A percentile compares a stretch with the other conserved stretches of the same genome.
phyloP scores from a whole-genome alignment of 345 rosid genomes.

The thale cress (Arabidopsis thaliana) region TAIR10.1 NC_003074.8:2235501-2236000 shows the following conservation, averaged over 20 bases:
- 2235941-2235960: conserved; percentile 49
- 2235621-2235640: conserved; percentile 15
- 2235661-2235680: conserved; percentile 75
- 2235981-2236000: not conserved
- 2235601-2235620: conserved; percentile 24
- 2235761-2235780: conserved; percentile 74
- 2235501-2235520: conserved; percentile 47
- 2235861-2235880: conserved; percentile 40
- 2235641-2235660: conserved; percentile 47
- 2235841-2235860: conserved; percentile 7
- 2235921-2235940: conserved; percentile 70
- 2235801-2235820: not conserved
- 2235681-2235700: conserved; percentile 63
- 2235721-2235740: conserved; percentile 77
- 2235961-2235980: not conserved
- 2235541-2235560: conserved; percentile 54
- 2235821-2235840: conserved; percentile 13
- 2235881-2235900: conserved; percentile 60
- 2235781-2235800: conserved; percentile 57
- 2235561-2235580: conserved; percentile 74
- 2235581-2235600: conserved; percentile 20
- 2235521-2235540: conserved; percentile 66
- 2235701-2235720: conserved; percentile 67
- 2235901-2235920: conserved; percentile 55
- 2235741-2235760: conserved; percentile 79